These are phyloP conservation scores for Pascua guehoae DNA, from an alignment of 1,284 basidiomycete species.

Conservation along the genomic window DNA sequence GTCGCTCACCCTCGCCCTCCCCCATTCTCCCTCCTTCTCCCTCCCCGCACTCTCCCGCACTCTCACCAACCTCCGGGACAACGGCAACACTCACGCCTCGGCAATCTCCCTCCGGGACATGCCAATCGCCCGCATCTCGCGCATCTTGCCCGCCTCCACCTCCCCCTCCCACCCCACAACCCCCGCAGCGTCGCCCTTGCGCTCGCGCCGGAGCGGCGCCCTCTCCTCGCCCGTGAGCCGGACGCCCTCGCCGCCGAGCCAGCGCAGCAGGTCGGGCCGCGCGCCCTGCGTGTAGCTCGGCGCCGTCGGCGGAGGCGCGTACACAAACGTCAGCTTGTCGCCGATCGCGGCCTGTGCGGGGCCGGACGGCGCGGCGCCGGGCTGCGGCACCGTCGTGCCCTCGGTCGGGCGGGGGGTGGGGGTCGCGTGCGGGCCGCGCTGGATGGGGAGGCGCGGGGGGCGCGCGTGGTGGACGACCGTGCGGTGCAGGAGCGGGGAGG, in stretches of 20 bases:
- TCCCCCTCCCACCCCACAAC: constrained; percentile 26
- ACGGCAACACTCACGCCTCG: constrained; percentile 33
- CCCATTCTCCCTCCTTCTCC: not conserved
- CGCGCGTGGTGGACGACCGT: constrained; percentile 40
- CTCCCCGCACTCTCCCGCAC: not conserved
- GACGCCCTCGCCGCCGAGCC: constrained; percentile 32
- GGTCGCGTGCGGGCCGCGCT: constrained; percentile 30
- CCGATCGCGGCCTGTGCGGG: constrained; percentile 9
- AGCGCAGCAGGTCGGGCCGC: constrained; percentile 35
- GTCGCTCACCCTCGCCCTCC: not conserved
- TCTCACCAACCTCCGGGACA: not conserved
- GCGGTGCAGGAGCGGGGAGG: constrained; percentile 13
- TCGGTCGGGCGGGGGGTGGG: constrained; percentile 30
- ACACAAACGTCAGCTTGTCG: constrained; percentile 33
- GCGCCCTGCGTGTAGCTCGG: constrained; percentile 40
- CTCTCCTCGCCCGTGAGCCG: constrained; percentile 33
- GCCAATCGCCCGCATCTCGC: constrained; percentile 27
- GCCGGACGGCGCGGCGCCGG: constrained; percentile 9
- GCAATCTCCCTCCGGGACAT: constrained; percentile 32
- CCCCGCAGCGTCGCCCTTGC: not conserved
- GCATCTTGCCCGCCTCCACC: constrained; percentile 23
- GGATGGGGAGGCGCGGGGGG: constrained; percentile 35
- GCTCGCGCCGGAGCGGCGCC: constrained; percentile 15
- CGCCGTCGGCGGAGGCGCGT: constrained; percentile 42
- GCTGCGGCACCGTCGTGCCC: constrained; percentile 36